These are phyloP conservation scores for Trichoderma citrinoviride DNA, from an alignment of 2,329 filamentous ascomycete species.

Conservation along the genomic window DNA sequence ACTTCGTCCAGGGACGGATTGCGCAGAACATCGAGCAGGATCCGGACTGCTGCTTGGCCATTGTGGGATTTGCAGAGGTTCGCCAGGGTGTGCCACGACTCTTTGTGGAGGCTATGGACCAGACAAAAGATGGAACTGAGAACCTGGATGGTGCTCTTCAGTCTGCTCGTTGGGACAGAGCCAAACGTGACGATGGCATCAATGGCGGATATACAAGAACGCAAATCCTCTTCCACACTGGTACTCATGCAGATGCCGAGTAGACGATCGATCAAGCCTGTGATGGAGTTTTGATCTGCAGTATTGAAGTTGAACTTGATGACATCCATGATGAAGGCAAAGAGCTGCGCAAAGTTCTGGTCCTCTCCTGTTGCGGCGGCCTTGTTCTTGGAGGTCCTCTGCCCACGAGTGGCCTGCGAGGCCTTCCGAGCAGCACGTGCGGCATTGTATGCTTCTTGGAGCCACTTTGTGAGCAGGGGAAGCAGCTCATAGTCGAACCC, in stretches of 20 bases:
- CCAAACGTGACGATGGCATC: constrained; percentile 71
- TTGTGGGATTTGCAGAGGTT: constrained; percentile 73
- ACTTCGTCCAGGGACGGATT: constrained; percentile 46
- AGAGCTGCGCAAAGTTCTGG: constrained; percentile 61
- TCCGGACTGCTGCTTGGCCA: constrained; percentile 64
- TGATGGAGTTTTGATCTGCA: constrained; percentile 60
- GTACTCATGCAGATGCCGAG: constrained; percentile 68
- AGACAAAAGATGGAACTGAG: constrained; percentile 70
- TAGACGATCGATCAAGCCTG: constrained; percentile 59
- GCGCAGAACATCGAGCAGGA: constrained; percentile 61
- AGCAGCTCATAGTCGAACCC: constrained; percentile 68
- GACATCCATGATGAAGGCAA: constrained; percentile 63
- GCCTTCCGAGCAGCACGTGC: constrained; percentile 52
- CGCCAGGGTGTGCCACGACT: constrained; percentile 67
- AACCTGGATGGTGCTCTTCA: constrained; percentile 66
- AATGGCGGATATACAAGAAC: constrained; percentile 64
- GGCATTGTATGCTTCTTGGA: constrained; percentile 54
- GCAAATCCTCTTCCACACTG: constrained; percentile 61
- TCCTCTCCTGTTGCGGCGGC: constrained; percentile 51
- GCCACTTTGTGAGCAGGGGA: constrained; percentile 60
- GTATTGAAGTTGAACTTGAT: constrained; percentile 75
- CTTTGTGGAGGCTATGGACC: constrained; percentile 57
- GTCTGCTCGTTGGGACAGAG: constrained; percentile 60
- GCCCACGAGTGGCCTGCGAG: constrained; percentile 37
- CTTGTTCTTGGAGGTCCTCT: constrained; percentile 39